phyloP scores from a whole-genome alignment of 1,284 basidiomycete species.

The Taiwanofungus camphoratus region DNA sequence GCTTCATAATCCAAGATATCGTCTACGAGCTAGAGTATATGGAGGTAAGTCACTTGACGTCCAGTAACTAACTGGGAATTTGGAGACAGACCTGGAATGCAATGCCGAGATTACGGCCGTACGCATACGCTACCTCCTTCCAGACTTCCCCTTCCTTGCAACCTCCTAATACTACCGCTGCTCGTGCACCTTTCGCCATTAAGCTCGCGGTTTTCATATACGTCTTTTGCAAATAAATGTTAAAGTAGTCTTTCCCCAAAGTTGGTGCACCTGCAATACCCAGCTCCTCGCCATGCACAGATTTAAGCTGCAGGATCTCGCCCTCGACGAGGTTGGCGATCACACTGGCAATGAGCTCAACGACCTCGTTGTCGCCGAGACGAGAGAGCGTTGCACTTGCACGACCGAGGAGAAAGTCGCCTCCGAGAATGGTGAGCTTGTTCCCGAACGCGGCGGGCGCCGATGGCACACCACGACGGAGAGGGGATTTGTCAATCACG shows the following conservation, averaged over 20 bases:
- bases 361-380: constrained; percentile 84
- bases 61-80: no score
- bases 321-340: constrained; percentile 97
- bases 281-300: constrained; percentile 33
- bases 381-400: constrained; percentile 86
- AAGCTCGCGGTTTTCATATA: constrained; percentile 96
- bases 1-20: constrained; percentile 88
- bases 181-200: constrained; percentile 91
- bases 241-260: constrained; percentile 60
- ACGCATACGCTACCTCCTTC: constrained; percentile 93
- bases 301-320: constrained; percentile 86
- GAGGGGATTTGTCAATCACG: constrained; percentile 83
- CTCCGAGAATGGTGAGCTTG: constrained; percentile 91
- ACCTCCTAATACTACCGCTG: constrained; percentile 87
- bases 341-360: constrained; percentile 89
- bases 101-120: constrained; percentile 86
- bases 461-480: constrained; percentile 78
- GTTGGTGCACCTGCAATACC: constrained; percentile 22
- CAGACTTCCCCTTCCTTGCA: constrained; percentile 76
- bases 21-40: constrained; percentile 71
- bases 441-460: constrained; percentile 92
- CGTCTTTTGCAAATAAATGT: constrained; percentile 87
- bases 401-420: constrained; percentile 93
- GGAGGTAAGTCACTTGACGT: background rate
- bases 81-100: constrained; percentile 78